Conservation (phyloP, 805 yeast species). For the Saccharomycopsis sp. region DNA sequence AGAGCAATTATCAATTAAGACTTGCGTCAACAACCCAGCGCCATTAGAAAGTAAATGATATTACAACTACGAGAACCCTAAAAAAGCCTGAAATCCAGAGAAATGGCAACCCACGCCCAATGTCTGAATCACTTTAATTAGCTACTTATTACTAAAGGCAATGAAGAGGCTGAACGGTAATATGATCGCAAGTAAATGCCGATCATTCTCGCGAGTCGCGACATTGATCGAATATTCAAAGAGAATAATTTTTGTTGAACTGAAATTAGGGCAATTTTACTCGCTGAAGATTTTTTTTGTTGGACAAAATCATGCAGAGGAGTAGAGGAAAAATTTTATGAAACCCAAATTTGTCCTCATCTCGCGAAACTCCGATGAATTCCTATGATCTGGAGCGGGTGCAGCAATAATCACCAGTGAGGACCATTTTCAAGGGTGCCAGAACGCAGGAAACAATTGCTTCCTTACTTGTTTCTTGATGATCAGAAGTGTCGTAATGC, state of each 20-base stretch:
- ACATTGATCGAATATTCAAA: background rate
- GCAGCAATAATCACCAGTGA: background rate
- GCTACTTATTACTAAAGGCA: background rate
- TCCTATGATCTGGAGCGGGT: background rate
- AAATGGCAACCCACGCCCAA: background rate
- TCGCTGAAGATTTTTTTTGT: background rate
- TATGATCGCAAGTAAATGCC: background rate
- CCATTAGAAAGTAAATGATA: too few species aligned
- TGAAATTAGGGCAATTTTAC: background rate
- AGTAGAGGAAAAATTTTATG: background rate
- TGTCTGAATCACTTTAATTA: background rate
- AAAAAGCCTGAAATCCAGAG: conserved; percentile 1
- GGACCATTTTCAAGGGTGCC: background rate
- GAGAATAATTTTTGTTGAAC: background rate
- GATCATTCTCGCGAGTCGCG: background rate
- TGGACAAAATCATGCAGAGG: background rate
- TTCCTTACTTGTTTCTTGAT: too few species aligned
- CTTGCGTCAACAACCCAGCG: too few species aligned
- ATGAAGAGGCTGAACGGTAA: background rate
- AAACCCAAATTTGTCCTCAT: background rate
- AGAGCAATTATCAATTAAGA: too few species aligned
- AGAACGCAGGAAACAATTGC: too few species aligned
- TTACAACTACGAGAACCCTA: too few species aligned
- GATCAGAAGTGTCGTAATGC: too few species aligned
- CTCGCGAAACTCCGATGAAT: background rate